Base-by-base conservation (phyloP, 2,329 filamentous ascomycete genomes). In the Lecanicillium sp. region DNA sequence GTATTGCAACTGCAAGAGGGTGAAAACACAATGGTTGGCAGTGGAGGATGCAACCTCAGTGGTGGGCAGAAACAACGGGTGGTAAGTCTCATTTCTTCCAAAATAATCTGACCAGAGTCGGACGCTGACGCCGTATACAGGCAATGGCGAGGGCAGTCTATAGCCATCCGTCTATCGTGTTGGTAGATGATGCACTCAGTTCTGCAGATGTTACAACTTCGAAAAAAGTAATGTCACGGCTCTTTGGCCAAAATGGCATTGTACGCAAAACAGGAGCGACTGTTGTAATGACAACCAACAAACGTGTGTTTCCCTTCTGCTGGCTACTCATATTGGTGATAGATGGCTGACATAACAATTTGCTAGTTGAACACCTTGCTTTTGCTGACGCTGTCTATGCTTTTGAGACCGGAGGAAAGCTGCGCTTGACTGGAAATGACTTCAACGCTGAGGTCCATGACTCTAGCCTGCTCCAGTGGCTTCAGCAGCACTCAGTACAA, bases 81-180 rank as follows among this genome's bases (percentile, higher is more conserved):
- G 22, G 48, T 44, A 34, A 33, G 32, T 11, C 22, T 33, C 7
- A 16, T 18, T 9, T 7, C n/a, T 32, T 15, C 14, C 14, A 15
- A 32, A 13, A 15, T 8, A 32, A 32, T 9, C 13, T 8, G 13
- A 32, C 9, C 14, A 15, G 13, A 15, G 9, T 9, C 30, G 13
- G 30, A 29, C n/a, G n/a, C n/a, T 17, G 32, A 33, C 32, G 14
- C 8, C 13, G 15, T n/a, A n/a, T n/a, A n/a, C 29, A 31, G 29
- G 31, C 35, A 3, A 70, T 95, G 37, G 89, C 89, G 29, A 75
- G 89, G 57, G 89, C 89, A 29, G 86, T 95, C 3, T 95, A 95
- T 55, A 85, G 89, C 38, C 78, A 88, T 48, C 85, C 88, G 12
- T 87, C 94, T 56, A 75, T 95, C 36, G 94, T 94, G 52, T 67